These are phyloP conservation scores for Blastomyces emzantsi DNA, from an alignment of 2,329 filamentous ascomycete genomes.

Conservation along the genomic window DNA sequence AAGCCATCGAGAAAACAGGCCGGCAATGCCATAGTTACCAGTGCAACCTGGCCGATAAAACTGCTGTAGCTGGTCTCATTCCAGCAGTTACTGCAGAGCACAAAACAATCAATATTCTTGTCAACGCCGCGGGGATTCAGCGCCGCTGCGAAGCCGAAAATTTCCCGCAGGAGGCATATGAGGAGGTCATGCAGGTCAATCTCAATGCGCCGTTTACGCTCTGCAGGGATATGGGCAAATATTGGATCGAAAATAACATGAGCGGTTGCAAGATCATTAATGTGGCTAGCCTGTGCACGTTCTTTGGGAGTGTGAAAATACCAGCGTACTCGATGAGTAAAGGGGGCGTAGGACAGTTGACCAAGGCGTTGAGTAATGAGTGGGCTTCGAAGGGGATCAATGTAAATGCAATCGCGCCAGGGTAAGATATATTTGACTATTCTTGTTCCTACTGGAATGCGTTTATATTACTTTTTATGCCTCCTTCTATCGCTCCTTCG, in stretches of 20 bases:
- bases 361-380: slow-evolving; percentile 76
- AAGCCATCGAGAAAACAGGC: slow-evolving; percentile 34
- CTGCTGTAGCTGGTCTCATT: slow-evolving; percentile 34
- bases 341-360: slow-evolving; percentile 74
- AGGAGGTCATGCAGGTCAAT: slow-evolving; percentile 78
- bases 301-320: slow-evolving; percentile 80
- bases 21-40: slow-evolving; percentile 36
- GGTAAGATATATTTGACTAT: slow-evolving; percentile 45
- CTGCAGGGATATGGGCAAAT: slow-evolving; percentile 64
- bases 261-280: slow-evolving; percentile 63
- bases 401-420: slow-evolving; percentile 82
- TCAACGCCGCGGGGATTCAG: slow-evolving; percentile 85
- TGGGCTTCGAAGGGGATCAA: slow-evolving; percentile 68
- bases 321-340: slow-evolving; percentile 81
- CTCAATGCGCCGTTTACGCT: slow-evolving; percentile 71
- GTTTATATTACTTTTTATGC: background rate
- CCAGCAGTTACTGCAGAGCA: slow-evolving; percentile 32
- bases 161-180: slow-evolving; percentile 70
- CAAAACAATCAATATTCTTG: slow-evolving; percentile 58
- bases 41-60: slow-evolving; percentile 35
- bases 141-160: slow-evolving; percentile 62
- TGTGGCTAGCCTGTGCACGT: slow-evolving; percentile 67
- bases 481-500: background rate
- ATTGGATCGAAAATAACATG: slow-evolving; percentile 59
- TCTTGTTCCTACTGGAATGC: background rate